Evolutionary conservation across 75 land plant species (phyloP).

Genomic region (Adiantum capillusveneris): DNA sequence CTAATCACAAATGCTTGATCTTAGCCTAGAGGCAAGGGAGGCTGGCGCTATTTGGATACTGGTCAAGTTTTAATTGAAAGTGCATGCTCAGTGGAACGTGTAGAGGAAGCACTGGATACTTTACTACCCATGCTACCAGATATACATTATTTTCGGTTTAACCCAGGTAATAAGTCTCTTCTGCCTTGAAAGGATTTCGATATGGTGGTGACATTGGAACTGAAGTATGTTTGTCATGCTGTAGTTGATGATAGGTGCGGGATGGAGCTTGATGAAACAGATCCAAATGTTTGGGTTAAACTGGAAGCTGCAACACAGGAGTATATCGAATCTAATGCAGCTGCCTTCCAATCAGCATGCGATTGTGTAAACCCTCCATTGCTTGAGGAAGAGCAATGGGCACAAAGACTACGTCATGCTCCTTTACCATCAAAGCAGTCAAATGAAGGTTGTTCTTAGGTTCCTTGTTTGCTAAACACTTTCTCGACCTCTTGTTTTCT

Average conservation of each 20-base stretch:
- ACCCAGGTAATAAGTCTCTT: conserved; percentile 51
- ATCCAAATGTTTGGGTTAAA: conserved; percentile 80
- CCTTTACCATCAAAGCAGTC: too few species aligned
- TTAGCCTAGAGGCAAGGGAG: conserved; percentile 85
- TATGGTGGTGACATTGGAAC: too few species aligned
- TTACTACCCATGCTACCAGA: conserved; percentile 88
- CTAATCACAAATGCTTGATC: not conserved
- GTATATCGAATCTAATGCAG: conserved; percentile 51
- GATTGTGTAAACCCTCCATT: conserved; percentile 44
- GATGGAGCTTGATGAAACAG: conserved; percentile 99
- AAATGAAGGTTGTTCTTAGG: too few species aligned
- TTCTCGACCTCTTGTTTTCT: too few species aligned
- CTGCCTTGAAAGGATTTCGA: not conserved
- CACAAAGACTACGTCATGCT: conserved; percentile 33
- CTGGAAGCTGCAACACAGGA: conserved; percentile 90
- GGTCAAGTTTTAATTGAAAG: conserved; percentile 97
- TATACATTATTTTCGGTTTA: conserved; percentile 86
- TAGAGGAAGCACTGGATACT: conserved; percentile 84
- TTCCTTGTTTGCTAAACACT: too few species aligned
- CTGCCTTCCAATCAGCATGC: conserved; percentile 57
- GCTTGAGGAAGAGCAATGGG: conserved; percentile 59
- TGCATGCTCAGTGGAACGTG: conserved; percentile 95
- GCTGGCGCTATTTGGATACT: conserved; percentile 94
- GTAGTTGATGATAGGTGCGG: conserved; percentile 97
- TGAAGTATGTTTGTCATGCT: not conserved